Conservation (phyloP, 2,329 filamentous ascomycete genomes). For the Aspergillus latus region DNA sequence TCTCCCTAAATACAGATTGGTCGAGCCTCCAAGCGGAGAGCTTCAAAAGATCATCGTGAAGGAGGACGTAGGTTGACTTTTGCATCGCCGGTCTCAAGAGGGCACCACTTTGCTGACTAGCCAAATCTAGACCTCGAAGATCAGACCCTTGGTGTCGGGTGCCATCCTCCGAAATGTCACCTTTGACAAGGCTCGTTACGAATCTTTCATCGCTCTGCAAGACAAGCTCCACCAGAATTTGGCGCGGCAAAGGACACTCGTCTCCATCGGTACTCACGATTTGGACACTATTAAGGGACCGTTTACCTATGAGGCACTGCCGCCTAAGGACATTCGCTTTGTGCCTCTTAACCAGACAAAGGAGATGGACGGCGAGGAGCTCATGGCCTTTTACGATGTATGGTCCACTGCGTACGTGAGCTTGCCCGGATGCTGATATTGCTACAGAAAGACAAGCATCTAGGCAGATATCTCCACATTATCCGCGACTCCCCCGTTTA, state of each 20-base stretch:
- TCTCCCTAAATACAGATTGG: slow-evolving; percentile 76
- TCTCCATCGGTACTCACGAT: slow-evolving; percentile 97
- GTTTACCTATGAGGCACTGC: slow-evolving; percentile 92
- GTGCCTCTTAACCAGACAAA: slow-evolving; percentile 85
- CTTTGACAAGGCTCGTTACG: slow-evolving; percentile 87
- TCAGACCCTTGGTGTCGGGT: slow-evolving; percentile 85
- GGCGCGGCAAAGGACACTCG: slow-evolving; percentile 85
- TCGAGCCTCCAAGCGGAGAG: slow-evolving; percentile 70
- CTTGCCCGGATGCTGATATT: slow-evolving; percentile 15
- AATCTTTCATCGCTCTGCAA: slow-evolving; percentile 95
- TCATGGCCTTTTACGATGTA: slow-evolving; percentile 89
- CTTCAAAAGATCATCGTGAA: slow-evolving; percentile 78
- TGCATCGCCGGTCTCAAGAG: too few species aligned
- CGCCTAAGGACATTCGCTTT: slow-evolving; percentile 91
- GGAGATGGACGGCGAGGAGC: slow-evolving; percentile 79
- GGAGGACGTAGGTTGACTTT: slow-evolving; percentile 52
- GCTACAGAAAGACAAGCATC: slow-evolving; percentile 76
- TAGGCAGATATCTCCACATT: slow-evolving; percentile 88
- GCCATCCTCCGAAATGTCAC: slow-evolving; percentile 87
- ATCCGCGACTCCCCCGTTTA: slow-evolving; percentile 92
- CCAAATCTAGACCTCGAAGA: slow-evolving; percentile 61
- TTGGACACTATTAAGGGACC: slow-evolving; percentile 89
- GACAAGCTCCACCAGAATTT: slow-evolving; percentile 98
- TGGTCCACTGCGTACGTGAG: slow-evolving; percentile 10
- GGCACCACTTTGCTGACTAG: neutral